Conservation (phyloP, 225 moss, liverwort and hornwort species). For the Pseudisothecium myosuroides region DNA sequence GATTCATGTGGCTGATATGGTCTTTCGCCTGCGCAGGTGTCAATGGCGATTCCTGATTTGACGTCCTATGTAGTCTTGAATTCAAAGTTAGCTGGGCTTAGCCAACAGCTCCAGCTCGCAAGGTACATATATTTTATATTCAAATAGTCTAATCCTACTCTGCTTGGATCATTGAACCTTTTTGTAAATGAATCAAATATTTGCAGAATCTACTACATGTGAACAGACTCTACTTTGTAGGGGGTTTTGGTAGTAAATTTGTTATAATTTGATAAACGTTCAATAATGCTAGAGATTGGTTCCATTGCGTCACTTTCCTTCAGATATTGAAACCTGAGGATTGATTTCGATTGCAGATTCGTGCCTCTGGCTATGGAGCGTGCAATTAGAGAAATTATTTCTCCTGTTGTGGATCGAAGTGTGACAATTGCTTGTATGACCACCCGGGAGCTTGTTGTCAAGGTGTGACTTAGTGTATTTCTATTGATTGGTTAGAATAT, state of each 20-base stretch:
- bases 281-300: not conserved
- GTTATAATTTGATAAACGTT: not conserved
- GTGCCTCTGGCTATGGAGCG: conserved; percentile 95
- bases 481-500: not conserved
- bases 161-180: not conserved
- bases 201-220: not conserved
- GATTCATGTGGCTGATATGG: not conserved
- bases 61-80: conserved; percentile 75
- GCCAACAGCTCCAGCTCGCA: conserved; percentile 70
- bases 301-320: not conserved
- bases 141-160: not conserved
- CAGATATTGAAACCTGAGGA: not conserved
- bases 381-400: conserved; percentile 83
- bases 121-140: conserved; percentile 24
- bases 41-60: conserved; percentile 83
- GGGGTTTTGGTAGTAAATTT: not conserved
- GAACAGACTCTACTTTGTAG: not conserved
- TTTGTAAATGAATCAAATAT: not conserved
- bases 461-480: conserved; percentile 25
- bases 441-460: conserved; percentile 86
- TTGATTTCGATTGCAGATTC: conserved; percentile 36
- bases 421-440: conserved; percentile 95
- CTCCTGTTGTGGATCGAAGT: conserved; percentile 90
- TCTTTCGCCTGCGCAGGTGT: conserved; percentile 30
- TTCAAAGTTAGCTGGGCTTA: conserved; percentile 65